phyloP scores from a whole-genome alignment of 2,329 filamentous ascomycete genomes.

The Dendryphion nanum region DNA sequence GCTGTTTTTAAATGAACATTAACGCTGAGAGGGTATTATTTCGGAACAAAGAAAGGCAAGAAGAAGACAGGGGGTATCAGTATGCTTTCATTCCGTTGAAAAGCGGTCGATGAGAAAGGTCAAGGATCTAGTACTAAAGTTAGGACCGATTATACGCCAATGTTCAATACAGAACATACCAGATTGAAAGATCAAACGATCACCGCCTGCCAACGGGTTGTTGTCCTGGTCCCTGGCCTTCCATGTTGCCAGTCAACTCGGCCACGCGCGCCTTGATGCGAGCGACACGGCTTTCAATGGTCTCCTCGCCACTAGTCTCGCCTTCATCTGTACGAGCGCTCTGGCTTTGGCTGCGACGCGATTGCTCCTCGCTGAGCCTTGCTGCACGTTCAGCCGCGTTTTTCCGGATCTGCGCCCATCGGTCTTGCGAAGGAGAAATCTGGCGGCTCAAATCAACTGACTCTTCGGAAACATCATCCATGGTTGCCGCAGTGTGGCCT shows the following conservation, averaged over 20 bases:
- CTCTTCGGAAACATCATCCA: slow-evolving; percentile 42
- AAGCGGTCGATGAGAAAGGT: no score
- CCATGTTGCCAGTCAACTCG: slow-evolving; percentile 69
- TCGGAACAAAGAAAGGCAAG: no score
- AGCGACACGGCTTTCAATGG: slow-evolving; percentile 93
- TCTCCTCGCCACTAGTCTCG: slow-evolving; percentile 96
- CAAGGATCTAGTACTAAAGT: no score
- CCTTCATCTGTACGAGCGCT: slow-evolving; percentile 69
- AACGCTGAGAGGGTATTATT: no score
- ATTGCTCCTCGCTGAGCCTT: slow-evolving; percentile 65
- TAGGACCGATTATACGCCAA: no score
- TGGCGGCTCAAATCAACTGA: slow-evolving; percentile 39
- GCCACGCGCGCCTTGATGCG: slow-evolving; percentile 97
- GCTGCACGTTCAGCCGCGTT: slow-evolving; percentile 83
- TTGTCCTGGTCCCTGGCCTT: slow-evolving; percentile 15
- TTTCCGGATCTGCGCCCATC: slow-evolving; percentile 95
- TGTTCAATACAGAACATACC: no score
- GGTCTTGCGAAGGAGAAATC: slow-evolving; percentile 58
- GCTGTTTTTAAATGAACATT: no score
- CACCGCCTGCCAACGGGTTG: no score
- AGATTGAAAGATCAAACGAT: no score
- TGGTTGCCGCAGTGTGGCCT: slow-evolving; percentile 7
- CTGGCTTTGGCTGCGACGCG: slow-evolving; percentile 53
- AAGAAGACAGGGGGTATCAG: no score
- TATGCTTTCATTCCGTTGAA: no score